Evolutionary conservation across 140 eudicot genomes (phyloP).

Genomic region (Cichorium intybus): DNA sequence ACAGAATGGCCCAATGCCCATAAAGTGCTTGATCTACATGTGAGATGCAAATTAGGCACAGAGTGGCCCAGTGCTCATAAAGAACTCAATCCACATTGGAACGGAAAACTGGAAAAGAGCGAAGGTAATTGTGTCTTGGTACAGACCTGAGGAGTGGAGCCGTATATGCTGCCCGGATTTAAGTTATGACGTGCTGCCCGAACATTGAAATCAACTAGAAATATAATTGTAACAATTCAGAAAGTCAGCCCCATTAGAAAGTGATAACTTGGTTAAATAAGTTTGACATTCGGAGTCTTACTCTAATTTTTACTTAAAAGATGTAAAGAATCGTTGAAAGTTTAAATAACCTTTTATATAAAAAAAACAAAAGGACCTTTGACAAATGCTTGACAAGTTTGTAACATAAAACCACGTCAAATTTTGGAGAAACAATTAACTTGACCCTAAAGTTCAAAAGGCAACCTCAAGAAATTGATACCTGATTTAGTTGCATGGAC

Average conservation of each 20-base stretch:
- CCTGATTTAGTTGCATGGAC: conserved; percentile 43
- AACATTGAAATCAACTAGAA: conserved; percentile 36
- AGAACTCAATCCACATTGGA: too few species aligned
- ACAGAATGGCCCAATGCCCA: too few species aligned
- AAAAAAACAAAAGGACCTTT: neutral
- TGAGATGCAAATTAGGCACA: too few species aligned
- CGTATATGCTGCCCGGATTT: conserved; percentile 14
- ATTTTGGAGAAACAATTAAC: neutral
- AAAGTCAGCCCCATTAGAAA: conserved; percentile 12
- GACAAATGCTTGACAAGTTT: too few species aligned
- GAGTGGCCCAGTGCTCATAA: neutral
- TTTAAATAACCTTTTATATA: neutral
- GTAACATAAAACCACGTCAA: neutral
- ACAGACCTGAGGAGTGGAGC: too few species aligned
- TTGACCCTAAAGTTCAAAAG: neutral
- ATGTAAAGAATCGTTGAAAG: neutral
- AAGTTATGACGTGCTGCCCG: conserved; percentile 26
- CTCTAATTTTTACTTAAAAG: neutral
- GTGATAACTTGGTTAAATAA: neutral
- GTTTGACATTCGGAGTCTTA: neutral
- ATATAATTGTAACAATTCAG: conserved; percentile 8
- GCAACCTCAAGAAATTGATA: neutral
- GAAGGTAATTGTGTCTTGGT: neutral
- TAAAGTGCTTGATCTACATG: too few species aligned
- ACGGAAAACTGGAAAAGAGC: too few species aligned